Evolutionary conservation across 176 grass and related monocot genomes (phyloP), one percentile per base, ranked within the genome.

Genomic region (Leersia perrieri): DNA sequence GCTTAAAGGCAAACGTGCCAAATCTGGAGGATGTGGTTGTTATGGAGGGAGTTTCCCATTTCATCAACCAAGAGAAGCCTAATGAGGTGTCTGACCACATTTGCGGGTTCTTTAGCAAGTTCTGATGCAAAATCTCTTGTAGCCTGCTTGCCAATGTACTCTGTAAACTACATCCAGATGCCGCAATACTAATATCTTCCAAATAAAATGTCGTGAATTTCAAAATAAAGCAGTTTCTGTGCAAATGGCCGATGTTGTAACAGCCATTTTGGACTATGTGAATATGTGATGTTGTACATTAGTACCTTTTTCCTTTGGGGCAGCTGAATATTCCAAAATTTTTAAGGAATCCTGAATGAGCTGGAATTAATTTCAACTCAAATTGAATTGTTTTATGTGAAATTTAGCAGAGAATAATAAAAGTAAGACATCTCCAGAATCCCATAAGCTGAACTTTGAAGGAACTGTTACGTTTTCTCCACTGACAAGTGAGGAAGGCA

Each of bases 61-160:
- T 97, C 76, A 81, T 93, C 63, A 89, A 93, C 68, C 93, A 93
- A 63, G 93, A 97, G 85, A 97, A 83, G 72, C 80, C 90, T 45
- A 15, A 84, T 49, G 93, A 97, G 80, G 68, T 93, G 23, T 97
- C 94, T 34, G 83, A 91, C 61, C 90, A 97, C 68, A 93, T 97
- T 6, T 93, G 79, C 49, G 85, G 88, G 31, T 93, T 97, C 76
- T 87, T 97, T 39, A 79, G 70, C 45, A 91, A 91, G 76, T 93
- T 97, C 49, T 88, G 53, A 90, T 68, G 49, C 9, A 2, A 30
- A 20, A 51, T 80, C 41, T 42, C 39, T 11, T 51, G 5, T 14
- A 51, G 45, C 16, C 16, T 49, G 45, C 15, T 51, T 53, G 1
- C 45, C 20, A 53, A n/a, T 53, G 49, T 53, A 53, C 49, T 53